phyloP scores from a whole-genome alignment of 768 basidiomycete species.

The Psilocybe sp. region DNA sequence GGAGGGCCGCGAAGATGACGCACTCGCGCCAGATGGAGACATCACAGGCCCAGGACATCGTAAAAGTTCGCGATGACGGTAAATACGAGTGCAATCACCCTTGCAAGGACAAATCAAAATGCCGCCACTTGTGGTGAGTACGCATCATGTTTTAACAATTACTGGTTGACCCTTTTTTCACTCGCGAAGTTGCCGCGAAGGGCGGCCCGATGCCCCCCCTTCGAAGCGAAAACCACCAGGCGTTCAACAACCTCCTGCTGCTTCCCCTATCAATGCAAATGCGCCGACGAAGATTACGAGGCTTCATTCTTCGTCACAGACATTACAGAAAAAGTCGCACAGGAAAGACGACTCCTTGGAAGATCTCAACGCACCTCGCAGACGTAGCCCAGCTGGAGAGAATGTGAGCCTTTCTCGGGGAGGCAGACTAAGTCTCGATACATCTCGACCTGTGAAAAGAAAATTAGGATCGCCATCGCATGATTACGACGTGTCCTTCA shows the following conservation, averaged over 20 bases:
- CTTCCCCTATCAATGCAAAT: neutral
- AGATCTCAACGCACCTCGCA: conserved; percentile 41
- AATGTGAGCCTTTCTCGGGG: conserved; percentile 36
- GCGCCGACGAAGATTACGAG: conserved; percentile 9
- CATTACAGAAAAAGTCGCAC: conserved; percentile 1
- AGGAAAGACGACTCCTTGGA: conserved; percentile 30
- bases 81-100: conserved; percentile 67
- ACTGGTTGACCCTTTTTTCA: neutral
- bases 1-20: neutral
- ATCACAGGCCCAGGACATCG: neutral
- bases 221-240: conserved; percentile 17
- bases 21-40: neutral
- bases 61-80: conserved; percentile 7
- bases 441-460: conserved; percentile 20
- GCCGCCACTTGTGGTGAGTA: conserved; percentile 73
- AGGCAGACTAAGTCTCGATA: conserved; percentile 43
- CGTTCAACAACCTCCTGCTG: conserved; percentile 1
- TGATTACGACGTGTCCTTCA: conserved; percentile 51
- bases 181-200: conserved; percentile 65
- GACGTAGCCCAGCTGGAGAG: conserved; percentile 37
- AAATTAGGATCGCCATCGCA: conserved; percentile 27
- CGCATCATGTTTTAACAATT: neutral
- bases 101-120: conserved; percentile 75
- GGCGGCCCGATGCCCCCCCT: conserved; percentile 47
- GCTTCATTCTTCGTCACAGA: conserved; percentile 7